phyloP scores from a whole-genome alignment of 805 yeast species.

The Hanseniaspora vineae region DNA sequence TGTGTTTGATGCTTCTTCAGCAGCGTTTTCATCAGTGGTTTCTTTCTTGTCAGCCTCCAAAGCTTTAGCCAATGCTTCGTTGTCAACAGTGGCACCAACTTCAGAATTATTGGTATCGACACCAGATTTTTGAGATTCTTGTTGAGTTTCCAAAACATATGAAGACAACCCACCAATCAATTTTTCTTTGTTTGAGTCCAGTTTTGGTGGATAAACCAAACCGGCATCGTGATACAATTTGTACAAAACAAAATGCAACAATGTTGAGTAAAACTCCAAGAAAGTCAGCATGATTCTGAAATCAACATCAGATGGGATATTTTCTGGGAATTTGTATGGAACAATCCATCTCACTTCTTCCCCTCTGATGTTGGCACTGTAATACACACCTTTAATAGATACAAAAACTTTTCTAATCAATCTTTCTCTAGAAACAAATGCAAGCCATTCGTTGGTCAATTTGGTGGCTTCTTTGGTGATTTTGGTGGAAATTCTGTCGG shows the following conservation, averaged over 20 bases:
- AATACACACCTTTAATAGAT: constrained; percentile 93
- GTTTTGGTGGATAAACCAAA: constrained; percentile 82
- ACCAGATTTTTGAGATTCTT: constrained; percentile 8
- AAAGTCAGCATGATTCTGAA: constrained; percentile 95
- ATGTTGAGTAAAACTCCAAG: constrained; percentile 87
- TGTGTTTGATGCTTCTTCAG: constrained; percentile 25
- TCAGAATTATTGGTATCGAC: constrained; percentile 4
- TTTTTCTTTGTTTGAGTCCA: constrained; percentile 58
- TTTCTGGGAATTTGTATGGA: constrained; percentile 94
- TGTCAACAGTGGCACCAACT: constrained; percentile 23
- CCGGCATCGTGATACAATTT: constrained; percentile 77
- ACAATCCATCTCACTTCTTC: constrained; percentile 93
- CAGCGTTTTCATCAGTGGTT: constrained; percentile 24
- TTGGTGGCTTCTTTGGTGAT: constrained; percentile 81
- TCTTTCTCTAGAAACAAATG: constrained; percentile 78
- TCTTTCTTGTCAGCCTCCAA: constrained; percentile 26
- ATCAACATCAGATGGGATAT: constrained; percentile 87
- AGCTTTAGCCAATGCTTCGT: constrained; percentile 38
- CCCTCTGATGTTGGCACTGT: constrained; percentile 80
- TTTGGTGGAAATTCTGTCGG: constrained; percentile 64
- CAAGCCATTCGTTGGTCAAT: constrained; percentile 90
- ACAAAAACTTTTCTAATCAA: constrained; percentile 81
- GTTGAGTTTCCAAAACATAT: constrained; percentile 52
- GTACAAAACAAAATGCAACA: constrained; percentile 76
- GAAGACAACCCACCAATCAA: constrained; percentile 85